Evolutionary conservation across 2,329 filamentous ascomycete genomes (phyloP), one percentile per base, ranked within the genome.

Genomic region (Sporothrix sp.): DNA sequence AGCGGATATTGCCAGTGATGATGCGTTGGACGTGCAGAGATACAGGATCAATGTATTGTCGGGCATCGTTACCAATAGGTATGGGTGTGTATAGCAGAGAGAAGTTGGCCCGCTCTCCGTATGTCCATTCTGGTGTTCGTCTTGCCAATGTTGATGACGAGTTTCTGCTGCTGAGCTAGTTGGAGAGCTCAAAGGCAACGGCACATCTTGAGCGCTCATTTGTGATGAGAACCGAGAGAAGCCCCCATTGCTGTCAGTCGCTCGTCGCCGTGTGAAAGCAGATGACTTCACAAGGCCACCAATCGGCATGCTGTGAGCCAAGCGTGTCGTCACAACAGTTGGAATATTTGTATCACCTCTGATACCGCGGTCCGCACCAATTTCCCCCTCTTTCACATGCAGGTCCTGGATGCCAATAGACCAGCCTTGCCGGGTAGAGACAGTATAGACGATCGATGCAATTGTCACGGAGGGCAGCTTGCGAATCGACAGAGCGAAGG

Each of bases 391-490:
- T 1, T 61, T 66, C 38, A 95, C 74, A 52, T 84, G 81, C 38
- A 96, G 71, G 64, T 96, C 91, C 64, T 97, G 91, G n/a, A 97
- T 79, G 2, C 89, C 90, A 14, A 95, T 77, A 7, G 85, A 89
- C 87, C 90, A 96, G 25, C 89, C 89, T 38, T 81, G 81, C 3
- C 83, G 73, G 2, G 85, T 85, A 14, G 84, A 82, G 57, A 94
- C 81, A 0, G 87, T 86, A 63, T 95, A 96, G 1, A 87, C 90
- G 53, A 96, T 85, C 0, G 87, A 89, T 2, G 87, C 85, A n/a
- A 88, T 77, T 16, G 87, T 78, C 10, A 77, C 78, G 3, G 71
- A 69, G 0, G 77, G 63, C 13, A 79, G 79, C 23, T 73, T 76
- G n/a, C 89, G 80, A 33, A 97, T 78, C 0, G 87, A 91, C n/a